Conservation (phyloP, 495 filamentous ascomycete genomes). For the Sabuloglossum arenarium region DNA sequence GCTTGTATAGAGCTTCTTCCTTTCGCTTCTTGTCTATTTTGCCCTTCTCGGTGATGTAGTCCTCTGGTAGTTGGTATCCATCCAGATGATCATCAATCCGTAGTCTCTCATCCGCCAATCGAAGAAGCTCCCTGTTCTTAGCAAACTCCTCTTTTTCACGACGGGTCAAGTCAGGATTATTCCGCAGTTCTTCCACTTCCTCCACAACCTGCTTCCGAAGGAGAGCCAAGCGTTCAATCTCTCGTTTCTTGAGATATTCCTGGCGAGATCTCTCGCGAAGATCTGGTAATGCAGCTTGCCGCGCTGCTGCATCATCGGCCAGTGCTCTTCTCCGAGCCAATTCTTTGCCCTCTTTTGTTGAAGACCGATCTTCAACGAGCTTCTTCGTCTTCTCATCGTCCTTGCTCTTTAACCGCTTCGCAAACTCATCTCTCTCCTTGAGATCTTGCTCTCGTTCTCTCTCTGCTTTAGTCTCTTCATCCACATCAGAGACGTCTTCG, state of each 20-base stretch:
- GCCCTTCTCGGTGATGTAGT: constrained; percentile 83
- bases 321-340: constrained; percentile 36
- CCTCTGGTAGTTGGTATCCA: constrained; percentile 85
- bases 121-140: constrained; percentile 68
- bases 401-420: constrained; percentile 45
- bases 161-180: constrained; percentile 51
- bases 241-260: constrained; percentile 83
- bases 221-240: constrained; percentile 63
- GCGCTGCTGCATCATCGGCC: constrained; percentile 40
- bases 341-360: constrained; percentile 33
- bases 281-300: constrained; percentile 47
- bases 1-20: constrained; percentile 72
- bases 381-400: constrained; percentile 52
- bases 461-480: constrained; percentile 36
- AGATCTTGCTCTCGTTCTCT: constrained; percentile 38
- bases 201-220: constrained; percentile 83
- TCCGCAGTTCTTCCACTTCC: constrained; percentile 62
- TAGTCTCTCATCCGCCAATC: constrained; percentile 71
- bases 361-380: constrained; percentile 42
- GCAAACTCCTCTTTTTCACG: constrained; percentile 79
- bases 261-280: constrained; percentile 68
- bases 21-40: constrained; percentile 82
- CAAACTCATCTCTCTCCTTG: constrained; percentile 53
- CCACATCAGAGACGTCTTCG: constrained; percentile 29
- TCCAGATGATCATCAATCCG: constrained; percentile 81